Conservation (phyloP, 1,284 basidiomycete genomes). For the Trichosporon ovoides region DNA sequence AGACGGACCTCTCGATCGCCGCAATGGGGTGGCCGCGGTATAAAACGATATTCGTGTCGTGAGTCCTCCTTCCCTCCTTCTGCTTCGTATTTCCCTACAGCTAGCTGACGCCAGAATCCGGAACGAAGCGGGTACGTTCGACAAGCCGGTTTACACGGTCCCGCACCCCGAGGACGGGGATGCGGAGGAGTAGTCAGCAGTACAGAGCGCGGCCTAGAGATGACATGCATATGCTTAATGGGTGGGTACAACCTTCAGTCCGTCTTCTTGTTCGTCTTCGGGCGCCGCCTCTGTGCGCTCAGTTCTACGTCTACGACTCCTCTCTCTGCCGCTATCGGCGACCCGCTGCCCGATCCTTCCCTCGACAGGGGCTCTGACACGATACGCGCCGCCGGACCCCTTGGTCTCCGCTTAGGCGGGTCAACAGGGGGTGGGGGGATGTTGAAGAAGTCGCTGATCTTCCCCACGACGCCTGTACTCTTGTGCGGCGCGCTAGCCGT, state of each 20-base stretch:
- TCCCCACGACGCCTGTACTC: background rate
- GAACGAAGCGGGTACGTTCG: constrained; percentile 27
- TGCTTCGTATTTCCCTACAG: background rate
- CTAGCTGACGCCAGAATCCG: constrained; percentile 25
- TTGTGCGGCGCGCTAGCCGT: constrained; percentile 4
- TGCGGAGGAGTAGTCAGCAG: constrained; percentile 10
- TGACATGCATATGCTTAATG: constrained; percentile 1
- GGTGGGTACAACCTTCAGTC: constrained; percentile 8
- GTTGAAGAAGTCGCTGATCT: constrained; percentile 11
- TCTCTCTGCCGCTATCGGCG: background rate
- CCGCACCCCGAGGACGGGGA: constrained; percentile 22
- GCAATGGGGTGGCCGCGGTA: constrained; percentile 34
- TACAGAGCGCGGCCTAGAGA: constrained; percentile 5
- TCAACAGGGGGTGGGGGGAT: constrained; percentile 15
- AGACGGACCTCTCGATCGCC: constrained; percentile 17
- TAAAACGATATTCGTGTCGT: constrained; percentile 42
- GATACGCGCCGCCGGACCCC: background rate
- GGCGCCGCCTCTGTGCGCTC: background rate
- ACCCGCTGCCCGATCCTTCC: background rate
- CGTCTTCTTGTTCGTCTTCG: constrained; percentile 14
- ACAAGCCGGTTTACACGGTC: constrained; percentile 26
- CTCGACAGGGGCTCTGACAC: background rate
- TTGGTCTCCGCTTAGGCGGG: background rate
- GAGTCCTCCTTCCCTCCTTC: no score
- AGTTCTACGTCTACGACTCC: constrained; percentile 12